Evolutionary conservation across 2,329 filamentous ascomycete genomes (phyloP), one percentile per base, ranked within the genome.

Genomic region (Ceratocystis harringtonii): DNA sequence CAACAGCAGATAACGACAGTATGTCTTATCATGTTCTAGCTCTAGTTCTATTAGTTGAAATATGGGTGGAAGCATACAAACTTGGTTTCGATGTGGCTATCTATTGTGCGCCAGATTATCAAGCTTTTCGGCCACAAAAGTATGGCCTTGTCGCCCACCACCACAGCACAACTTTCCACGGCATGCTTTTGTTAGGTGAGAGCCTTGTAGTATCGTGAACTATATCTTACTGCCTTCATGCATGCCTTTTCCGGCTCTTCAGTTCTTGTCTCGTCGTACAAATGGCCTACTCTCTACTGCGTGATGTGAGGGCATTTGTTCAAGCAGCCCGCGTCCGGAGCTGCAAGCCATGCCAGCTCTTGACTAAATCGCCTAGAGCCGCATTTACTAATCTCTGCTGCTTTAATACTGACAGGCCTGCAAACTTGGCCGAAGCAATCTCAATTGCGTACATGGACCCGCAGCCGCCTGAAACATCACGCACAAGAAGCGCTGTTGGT

Each of bases 401-500:
- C 79, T 89, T 89, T 68, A 95, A 81, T 73, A 92, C 84, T 62
- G 79, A 81, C 70, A 84, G 74, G 60, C 89, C 90, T 64, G 80
- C 79, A 75, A 95, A 95, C 71, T 79, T 81, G 60, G 84, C 79
- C 6, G 87, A 89, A 61, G 84, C 81, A 69, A 94, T 85, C 71
- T 92, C 86, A 69, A 95, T 87, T 65, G 85, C 87, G 76, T 94
- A 94, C 90, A 94, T 94, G 72, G 85, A 89, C 8, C 89, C 89
- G 76, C 89, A 95, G 36, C 89, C 89, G 67, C 90, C 89, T 28
- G 86, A 90, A 63, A 94, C 84, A 75, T 95, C 89, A 73, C 87
- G 86, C 8, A 94, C 88, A 74, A 84, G 74, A 30, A 85, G 74
- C 67, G 80, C 74, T 0, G 78, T 78, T 0, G 82, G 81, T 1